Evolutionary conservation across 441 rosid genomes (phyloP).

Genomic region (Corymbia calophylla): DNA sequence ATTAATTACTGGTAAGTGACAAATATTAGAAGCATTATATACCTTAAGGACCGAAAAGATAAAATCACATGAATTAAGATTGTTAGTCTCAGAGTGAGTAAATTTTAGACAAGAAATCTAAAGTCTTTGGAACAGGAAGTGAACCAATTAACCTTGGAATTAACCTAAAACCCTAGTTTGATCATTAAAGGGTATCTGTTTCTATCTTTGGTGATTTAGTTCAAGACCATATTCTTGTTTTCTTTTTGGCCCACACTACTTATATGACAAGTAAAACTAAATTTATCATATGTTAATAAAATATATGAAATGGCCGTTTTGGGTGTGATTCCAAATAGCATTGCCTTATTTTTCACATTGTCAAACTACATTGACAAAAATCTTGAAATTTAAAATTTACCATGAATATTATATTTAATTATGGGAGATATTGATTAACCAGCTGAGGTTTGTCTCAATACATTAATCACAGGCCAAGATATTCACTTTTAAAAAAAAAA

Average conservation of each 20-base stretch:
- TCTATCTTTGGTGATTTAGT: not conserved
- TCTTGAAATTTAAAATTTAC: not conserved
- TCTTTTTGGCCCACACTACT: not conserved
- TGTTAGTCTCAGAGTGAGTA: rapidly evolving
- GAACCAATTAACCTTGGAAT: not conserved
- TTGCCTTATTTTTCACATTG: not conserved
- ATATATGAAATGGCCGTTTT: not conserved
- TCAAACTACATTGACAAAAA: not conserved
- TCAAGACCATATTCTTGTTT: not conserved
- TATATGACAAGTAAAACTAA: not conserved
- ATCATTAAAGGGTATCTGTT: not conserved
- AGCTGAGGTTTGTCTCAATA: not conserved
- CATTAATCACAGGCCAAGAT: not conserved
- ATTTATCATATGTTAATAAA: not conserved
- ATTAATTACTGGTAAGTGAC: not conserved
- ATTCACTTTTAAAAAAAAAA: not conserved
- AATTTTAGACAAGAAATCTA: not conserved
- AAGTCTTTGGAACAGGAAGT: not conserved
- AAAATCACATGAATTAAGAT: not conserved
- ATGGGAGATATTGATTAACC: not conserved
- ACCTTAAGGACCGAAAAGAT: not conserved
- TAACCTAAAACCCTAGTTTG: not conserved
- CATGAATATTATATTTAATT: not conserved
- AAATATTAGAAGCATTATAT: not conserved
- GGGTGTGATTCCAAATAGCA: not conserved